Evolutionary conservation across 164 flowering plant species (phyloP).

Genomic region (Berberis thunbergii): DNA sequence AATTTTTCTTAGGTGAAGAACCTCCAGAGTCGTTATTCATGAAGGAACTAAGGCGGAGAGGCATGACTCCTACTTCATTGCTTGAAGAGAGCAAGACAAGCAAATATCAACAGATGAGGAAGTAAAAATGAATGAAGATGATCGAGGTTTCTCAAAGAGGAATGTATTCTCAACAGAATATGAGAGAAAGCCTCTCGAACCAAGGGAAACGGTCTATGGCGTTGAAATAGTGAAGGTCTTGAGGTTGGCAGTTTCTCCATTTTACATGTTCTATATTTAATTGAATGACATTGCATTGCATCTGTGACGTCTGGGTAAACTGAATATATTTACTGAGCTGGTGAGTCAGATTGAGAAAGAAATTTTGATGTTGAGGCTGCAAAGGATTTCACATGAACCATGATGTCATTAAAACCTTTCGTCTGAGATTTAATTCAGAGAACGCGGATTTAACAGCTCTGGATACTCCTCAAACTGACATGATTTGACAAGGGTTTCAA

Average conservation of each 20-base stretch:
- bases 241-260: constrained; percentile 45
- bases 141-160: constrained; percentile 35
- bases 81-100: constrained; percentile 58
- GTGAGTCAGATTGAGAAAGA: no score
- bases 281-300: no score
- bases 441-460: no score
- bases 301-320: no score
- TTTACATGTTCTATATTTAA: no score
- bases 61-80: constrained; percentile 81
- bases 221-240: constrained; percentile 91
- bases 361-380: no score
- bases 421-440: no score
- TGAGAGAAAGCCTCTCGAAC: constrained; percentile 39
- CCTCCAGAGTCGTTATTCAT: constrained; percentile 93
- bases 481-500: no score
- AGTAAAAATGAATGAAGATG: constrained; percentile 35
- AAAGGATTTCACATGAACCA: no score
- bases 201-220: constrained; percentile 84
- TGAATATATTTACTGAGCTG: no score
- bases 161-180: constrained; percentile 46
- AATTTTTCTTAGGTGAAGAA: constrained; percentile 61
- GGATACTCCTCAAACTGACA: no score
- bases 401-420: no score
- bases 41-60: constrained; percentile 83
- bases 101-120: constrained; percentile 32